A percentile compares a stretch with the other conserved stretches of the same genome.
Conservation (phyloP, 2,329 filamentous ascomycete genomes). For the Boeremia lycopersici region DNA sequence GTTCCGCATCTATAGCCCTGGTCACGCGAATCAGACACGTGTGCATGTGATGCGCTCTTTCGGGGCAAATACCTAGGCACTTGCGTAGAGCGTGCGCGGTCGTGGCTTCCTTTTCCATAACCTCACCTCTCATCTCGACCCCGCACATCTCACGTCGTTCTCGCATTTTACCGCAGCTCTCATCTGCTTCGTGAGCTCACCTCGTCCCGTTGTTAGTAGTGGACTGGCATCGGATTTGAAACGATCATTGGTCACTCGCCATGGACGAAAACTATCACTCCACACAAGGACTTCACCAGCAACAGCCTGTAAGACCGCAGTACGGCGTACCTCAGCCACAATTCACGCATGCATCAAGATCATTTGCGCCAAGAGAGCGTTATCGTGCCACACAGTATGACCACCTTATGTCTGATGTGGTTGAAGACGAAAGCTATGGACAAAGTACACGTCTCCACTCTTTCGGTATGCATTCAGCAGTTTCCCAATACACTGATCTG, state of each 20-base stretch:
- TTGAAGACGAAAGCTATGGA: conserved; percentile 35
- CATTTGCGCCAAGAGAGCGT: conserved; percentile 27
- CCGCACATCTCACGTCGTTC: background rate
- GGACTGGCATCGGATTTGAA: background rate
- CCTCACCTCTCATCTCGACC: background rate
- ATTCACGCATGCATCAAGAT: conserved; percentile 15
- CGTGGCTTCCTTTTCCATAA: background rate
- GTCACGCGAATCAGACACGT: too few species aligned
- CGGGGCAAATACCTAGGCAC: too few species aligned
- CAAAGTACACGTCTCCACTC: conserved; percentile 48
- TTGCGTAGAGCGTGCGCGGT: background rate
- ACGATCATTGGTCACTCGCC: background rate
- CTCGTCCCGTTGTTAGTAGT: background rate
- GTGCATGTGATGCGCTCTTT: too few species aligned
- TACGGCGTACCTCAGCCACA: conserved; percentile 23
- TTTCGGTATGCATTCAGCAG: conserved; percentile 52
- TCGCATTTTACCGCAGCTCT: background rate
- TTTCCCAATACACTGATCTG: background rate
- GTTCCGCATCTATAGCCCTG: too few species aligned
- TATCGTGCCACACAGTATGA: conserved; percentile 30
- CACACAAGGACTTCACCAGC: background rate
- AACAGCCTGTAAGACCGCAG: conserved; percentile 1
- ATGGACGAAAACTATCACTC: background rate
- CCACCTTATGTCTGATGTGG: conserved; percentile 23
- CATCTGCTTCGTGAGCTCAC: background rate